Conservation (phyloP, 2,329 filamentous ascomycete species). For the Trichoderma endophyticum region DNA sequence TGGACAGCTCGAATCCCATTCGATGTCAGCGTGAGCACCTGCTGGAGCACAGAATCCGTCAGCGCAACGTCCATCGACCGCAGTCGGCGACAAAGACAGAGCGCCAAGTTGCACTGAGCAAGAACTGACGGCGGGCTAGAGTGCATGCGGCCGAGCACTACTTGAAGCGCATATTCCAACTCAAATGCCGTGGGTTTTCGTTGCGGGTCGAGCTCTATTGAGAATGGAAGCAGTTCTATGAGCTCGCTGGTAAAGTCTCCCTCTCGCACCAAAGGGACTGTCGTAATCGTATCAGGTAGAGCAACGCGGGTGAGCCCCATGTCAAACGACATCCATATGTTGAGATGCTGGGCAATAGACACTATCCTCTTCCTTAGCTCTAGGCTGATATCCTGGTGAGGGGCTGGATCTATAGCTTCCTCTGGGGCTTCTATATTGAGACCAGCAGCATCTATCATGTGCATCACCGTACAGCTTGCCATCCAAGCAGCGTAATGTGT, state of each 20-base stretch:
- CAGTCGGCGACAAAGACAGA: neutral
- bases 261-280: neutral
- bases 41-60: constrained; percentile 1
- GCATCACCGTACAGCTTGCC: constrained; percentile 8
- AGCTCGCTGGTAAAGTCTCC: neutral
- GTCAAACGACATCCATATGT: constrained; percentile 11
- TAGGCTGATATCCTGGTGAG: neutral
- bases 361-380: neutral
- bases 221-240: constrained; percentile 2
- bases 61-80: neutral
- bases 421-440: neutral
- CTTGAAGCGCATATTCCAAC: neutral
- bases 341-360: neutral
- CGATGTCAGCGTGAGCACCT: neutral
- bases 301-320: constrained; percentile 2
- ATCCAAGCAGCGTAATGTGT: constrained; percentile 5
- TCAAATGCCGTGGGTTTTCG: neutral
- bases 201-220: neutral
- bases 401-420: neutral
- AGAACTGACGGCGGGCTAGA: neutral
- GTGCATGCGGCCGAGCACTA: neutral
- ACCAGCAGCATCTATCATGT: constrained; percentile 4
- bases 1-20: constrained; percentile 2
- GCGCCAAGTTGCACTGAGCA: constrained; percentile 5
- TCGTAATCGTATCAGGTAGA: neutral